Base-by-base conservation (phyloP, 2,329 filamentous ascomycete genomes). In the Daldinia sp. region DNA sequence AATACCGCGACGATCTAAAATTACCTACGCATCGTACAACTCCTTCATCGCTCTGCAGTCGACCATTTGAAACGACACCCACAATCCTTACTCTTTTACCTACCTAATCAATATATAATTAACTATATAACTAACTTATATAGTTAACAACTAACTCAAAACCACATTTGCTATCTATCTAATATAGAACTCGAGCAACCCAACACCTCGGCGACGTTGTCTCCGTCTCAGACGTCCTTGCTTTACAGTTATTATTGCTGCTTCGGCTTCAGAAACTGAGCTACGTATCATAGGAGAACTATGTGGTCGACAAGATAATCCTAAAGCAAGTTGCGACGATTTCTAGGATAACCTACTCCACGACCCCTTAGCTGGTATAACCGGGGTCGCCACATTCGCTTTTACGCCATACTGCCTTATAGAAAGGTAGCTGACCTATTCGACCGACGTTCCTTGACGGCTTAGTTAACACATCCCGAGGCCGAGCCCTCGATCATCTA, bases 51-150 rank as follows among this genome's bases (percentile, higher is more conserved):
- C 44, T 60, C 37, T 13, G 9, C 15, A 37, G 39, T 46, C 51
- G 18, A 61, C 41, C 39, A 62, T 18, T 64, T 71, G 65, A 70
- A 68, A 69, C 66, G 13, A 59, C 41, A 67, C 57, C 20, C 23
- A 64, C 69, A 51, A 69, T 71, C 67, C 64, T 69, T 71, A 63
- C 64, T 51, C 7, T 41, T 42, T 41, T 35, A 48, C 44, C 30
- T 57, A 63, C 55, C 41, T 63, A 54, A 53, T 53, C 48, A 51
- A 33, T 50, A 30, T 30, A 39, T 30, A 33, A 48, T 20, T 15
- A 9, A 7, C 33, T 35, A 35, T 35, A 35, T 35, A 35, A 35
- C 33, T 9, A 10, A 35, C 7, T 35, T 44, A 62, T 33, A 39
- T 39, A 48, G 37, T 33, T 2, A 35, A 35, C 13, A 51, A 30